Evolutionary conservation across 768 basidiomycete species (phyloP).

Genomic region (Basidioascus undulatus): DNA sequence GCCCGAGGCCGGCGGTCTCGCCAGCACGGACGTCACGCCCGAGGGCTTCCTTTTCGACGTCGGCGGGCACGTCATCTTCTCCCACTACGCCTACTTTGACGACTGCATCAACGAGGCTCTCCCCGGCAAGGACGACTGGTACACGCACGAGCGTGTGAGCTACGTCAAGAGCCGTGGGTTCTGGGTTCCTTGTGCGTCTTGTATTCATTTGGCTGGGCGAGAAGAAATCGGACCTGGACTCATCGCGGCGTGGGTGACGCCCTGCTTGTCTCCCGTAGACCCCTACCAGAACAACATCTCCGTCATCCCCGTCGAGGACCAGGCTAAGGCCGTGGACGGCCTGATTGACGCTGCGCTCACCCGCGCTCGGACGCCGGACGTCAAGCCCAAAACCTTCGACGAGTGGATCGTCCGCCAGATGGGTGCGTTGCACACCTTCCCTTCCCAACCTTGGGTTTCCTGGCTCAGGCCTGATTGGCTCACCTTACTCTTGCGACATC

Average conservation of each 20-base stretch:
- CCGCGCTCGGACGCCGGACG: slow-evolving; percentile 11
- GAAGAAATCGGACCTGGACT: no score
- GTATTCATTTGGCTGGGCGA: no score
- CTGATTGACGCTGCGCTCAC: slow-evolving; percentile 18
- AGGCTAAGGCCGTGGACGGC: slow-evolving; percentile 19
- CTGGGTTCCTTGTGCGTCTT: slow-evolving; percentile 21
- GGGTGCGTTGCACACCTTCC: slow-evolving; percentile 5
- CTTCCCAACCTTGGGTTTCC: no score
- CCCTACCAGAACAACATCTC: slow-evolving; percentile 21
- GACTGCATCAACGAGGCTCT: slow-evolving; percentile 18
- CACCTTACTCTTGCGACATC: no score
- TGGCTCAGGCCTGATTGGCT: no score
- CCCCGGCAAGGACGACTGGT: slow-evolving; percentile 20
- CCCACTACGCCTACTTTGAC: slow-evolving; percentile 22
- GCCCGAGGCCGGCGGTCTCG: slow-evolving; percentile 18
- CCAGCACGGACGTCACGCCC: slow-evolving; percentile 18
- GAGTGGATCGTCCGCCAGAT: slow-evolving; percentile 21
- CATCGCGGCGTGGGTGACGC: neutral
- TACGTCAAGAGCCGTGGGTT: slow-evolving; percentile 17
- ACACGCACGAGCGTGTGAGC: slow-evolving; percentile 19
- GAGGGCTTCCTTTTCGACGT: slow-evolving; percentile 22
- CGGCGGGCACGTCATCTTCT: slow-evolving; percentile 23
- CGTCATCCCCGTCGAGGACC: slow-evolving; percentile 18
- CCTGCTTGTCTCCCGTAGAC: slow-evolving; percentile 4
- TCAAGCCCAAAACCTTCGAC: slow-evolving; percentile 20